Conservation (phyloP, 192 early-diverging fungal genomes). For the Chytriomyces sp. region DNA sequence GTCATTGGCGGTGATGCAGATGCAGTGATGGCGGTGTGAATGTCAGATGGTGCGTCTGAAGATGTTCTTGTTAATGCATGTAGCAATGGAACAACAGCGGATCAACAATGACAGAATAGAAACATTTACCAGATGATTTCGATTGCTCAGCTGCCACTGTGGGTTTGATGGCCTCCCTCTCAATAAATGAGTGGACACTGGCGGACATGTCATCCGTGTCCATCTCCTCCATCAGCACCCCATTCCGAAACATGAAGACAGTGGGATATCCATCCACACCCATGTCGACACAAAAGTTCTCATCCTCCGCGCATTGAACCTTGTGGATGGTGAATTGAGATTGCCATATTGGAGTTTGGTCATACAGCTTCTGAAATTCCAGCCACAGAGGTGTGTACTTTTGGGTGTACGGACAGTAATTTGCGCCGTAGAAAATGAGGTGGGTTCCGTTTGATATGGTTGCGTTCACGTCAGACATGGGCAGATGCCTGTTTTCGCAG, state of each 20-base stretch:
- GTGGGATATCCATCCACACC: slow-evolving; percentile 13
- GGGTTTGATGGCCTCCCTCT: neutral
- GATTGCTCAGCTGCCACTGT: no score
- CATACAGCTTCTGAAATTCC: neutral
- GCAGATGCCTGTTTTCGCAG: neutral
- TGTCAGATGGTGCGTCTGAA: no score
- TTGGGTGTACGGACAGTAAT: slow-evolving; percentile 7
- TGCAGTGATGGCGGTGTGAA: no score
- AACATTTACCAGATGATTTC: no score
- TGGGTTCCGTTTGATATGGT: neutral
- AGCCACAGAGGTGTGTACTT: slow-evolving; percentile 10
- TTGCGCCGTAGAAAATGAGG: neutral
- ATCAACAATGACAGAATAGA: no score
- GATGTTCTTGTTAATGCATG: no score
- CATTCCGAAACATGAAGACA: neutral
- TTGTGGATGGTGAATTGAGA: neutral
- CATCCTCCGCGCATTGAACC: slow-evolving; percentile 7
- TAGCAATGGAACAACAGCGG: no score
- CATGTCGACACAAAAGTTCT: slow-evolving; percentile 14
- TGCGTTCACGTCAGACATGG: neutral
- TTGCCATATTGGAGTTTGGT: neutral
- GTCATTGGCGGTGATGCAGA: no score
- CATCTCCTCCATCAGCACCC: neutral
- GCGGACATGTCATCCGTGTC: neutral
- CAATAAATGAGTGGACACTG: neutral